Base-by-base conservation (phyloP, 176 grass and related monocot species). In the Oryza nivara region DNA sequence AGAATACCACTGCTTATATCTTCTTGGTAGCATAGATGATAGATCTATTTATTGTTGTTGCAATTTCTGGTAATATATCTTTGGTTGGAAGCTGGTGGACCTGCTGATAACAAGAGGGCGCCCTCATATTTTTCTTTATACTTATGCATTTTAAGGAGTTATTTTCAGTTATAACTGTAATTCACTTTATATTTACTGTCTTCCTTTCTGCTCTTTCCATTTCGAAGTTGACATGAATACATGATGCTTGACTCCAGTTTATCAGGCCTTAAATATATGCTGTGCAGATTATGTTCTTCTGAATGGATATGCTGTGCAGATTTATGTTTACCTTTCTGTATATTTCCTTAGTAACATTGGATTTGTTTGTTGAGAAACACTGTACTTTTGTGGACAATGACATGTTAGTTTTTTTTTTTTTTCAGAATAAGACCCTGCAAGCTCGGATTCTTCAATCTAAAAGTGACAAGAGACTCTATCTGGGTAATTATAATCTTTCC, bases 371-470 rank as follows among this genome's bases (percentile, higher is more conserved):
- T 79, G 54, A 65, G 12, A 65, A 43, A 64, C 72, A 0, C 16
- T 70, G 19, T 73, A 80, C 26, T 30, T 16, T 49, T 66, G 2
- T 86, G 68, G 73, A 83, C 34, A 43, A 65, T 83, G 79, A 71
- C 4, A 17, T 38, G 14, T 30, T 71, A 73, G 28, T 78, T 4
- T 83, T 72, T 13, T 49, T 13, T 49, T 23, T 54, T 65, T 88
- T 88, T 88, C 86, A 88, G 86, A 88, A 90, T 82, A 90, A 67
- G 58, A 86, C 88, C 67, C 73, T 90, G 35, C 88, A 90, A 82
- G 32, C 72, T 77, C 72, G 60, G 10, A 77, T 90, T 82, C 73
- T 78, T 34, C 73, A 90, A 73, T 86, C 88, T 58, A 90, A 56
- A 86, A 86, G 83, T 23, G 83, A 77, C 78, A 70, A 67, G n/a